These are phyloP conservation scores for Circinella minor DNA, from an alignment of 371 early-diverging fungal genomes.

Conservation along the genomic window DNA sequence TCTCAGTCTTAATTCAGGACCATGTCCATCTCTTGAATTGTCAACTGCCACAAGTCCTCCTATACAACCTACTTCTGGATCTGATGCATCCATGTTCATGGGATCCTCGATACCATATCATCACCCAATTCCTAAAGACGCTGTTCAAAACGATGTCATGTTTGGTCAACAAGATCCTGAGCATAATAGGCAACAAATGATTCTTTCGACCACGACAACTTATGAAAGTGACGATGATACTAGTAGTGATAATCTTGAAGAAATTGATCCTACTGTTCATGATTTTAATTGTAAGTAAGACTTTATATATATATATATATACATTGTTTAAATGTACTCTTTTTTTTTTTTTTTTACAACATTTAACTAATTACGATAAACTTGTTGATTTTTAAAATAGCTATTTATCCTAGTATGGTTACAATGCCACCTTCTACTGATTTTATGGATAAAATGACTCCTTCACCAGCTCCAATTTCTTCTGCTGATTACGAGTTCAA, in stretches of 20 bases:
- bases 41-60: neutral
- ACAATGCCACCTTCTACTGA: conserved; percentile 6
- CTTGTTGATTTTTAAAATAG: neutral
- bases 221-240: conserved; percentile 17
- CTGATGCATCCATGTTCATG: neutral
- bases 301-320: neutral
- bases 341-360: neutral
- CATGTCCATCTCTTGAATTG: conserved; percentile 16
- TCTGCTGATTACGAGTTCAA: conserved; percentile 2
- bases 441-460: conserved; percentile 10
- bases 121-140: neutral
- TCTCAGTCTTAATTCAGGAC: conserved; percentile 8
- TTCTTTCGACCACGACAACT: neutral
- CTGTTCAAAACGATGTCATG: conserved; percentile 15
- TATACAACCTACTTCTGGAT: neutral
- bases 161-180: conserved; percentile 12
- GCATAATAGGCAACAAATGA: neutral
- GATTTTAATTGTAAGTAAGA: neutral
- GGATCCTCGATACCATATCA: neutral
- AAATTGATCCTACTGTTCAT: conserved; percentile 6
- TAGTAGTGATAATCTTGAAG: conserved; percentile 19
- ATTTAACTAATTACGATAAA: too few species aligned
- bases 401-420: conserved; percentile 4
- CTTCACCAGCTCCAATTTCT: conserved; percentile 2
- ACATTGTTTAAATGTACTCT: neutral